Percentiles rank a stretch among this genome's conserved stretches.
Conservation (phyloP, 345 rosid species). For the Geranium rotundifolium region DNA sequence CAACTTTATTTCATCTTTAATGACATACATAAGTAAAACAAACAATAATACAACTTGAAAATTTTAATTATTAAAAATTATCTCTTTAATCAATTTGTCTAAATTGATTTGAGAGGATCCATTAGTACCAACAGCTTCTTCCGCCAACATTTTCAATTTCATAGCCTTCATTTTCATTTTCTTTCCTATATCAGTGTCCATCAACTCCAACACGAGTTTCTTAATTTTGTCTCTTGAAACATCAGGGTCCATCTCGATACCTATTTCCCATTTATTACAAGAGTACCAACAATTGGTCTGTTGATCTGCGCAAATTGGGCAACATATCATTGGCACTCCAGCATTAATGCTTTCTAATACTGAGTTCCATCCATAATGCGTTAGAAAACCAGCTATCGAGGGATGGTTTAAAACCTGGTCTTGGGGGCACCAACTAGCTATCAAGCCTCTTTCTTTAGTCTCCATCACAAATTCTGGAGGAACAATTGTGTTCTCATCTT, state of each 20-base stretch:
- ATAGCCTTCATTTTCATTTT: slow-evolving; percentile 3
- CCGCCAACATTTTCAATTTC: slow-evolving; percentile 11
- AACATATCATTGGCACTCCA: slow-evolving; percentile 67
- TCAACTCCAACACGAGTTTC: slow-evolving; percentile 10
- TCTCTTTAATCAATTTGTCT: slow-evolving; percentile 6
- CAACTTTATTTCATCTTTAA: no score
- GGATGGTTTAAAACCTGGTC: slow-evolving; percentile 37
- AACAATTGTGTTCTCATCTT: background rate
- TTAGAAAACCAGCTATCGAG: slow-evolving; percentile 49
- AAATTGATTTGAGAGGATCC: slow-evolving; percentile 13
- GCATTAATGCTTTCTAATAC: slow-evolving; percentile 49
- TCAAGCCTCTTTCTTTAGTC: slow-evolving; percentile 5
- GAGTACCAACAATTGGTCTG: slow-evolving; percentile 44
- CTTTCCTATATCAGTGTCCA: slow-evolving; percentile 11
- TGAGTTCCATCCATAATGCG: slow-evolving; percentile 78
- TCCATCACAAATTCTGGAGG: slow-evolving; percentile 19
- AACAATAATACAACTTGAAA: no score
- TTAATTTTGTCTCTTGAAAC: slow-evolving; percentile 11
- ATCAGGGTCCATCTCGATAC: slow-evolving; percentile 31
- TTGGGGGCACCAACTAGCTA: slow-evolving; percentile 34
- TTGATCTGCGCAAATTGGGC: slow-evolving; percentile 61
- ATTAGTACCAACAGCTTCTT: background rate
- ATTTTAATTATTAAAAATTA: background rate
- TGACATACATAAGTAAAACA: no score
- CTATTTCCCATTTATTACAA: slow-evolving; percentile 46